Evolutionary conservation across 768 basidiomycete genomes (phyloP).

Genomic region (Dentipellis fragilis): DNA sequence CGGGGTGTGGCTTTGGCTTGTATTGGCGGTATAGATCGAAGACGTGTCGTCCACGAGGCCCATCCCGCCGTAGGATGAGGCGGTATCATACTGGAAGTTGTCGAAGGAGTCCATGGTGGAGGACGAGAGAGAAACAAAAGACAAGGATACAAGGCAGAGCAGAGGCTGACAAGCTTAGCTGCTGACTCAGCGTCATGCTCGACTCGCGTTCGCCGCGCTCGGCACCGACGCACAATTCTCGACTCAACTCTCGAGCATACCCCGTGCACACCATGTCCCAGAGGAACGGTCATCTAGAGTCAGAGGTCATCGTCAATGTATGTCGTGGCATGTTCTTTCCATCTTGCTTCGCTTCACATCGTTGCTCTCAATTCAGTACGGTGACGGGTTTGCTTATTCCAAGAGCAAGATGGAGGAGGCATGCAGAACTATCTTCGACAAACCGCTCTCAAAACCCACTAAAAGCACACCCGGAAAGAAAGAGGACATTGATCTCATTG

Average conservation of each 20-base stretch:
- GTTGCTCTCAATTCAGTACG: conserved; percentile 31
- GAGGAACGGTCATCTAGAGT: conserved; percentile 48
- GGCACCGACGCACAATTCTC: too few species aligned
- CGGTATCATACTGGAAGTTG: conserved; percentile 78
- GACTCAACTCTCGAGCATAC: neutral
- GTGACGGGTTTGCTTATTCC: conserved; percentile 57
- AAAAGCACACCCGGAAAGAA: conserved; percentile 36
- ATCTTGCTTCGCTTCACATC: neutral
- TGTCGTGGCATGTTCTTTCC: conserved; percentile 13
- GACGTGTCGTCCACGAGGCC: conserved; percentile 72
- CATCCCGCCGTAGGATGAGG: conserved; percentile 68
- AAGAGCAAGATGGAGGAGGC: conserved; percentile 61
- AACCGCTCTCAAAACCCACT: conserved; percentile 35
- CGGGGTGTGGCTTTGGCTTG: conserved; percentile 32
- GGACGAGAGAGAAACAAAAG: conserved; percentile 4
- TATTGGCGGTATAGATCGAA: conserved; percentile 70
- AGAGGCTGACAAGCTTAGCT: too few species aligned
- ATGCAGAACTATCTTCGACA: conserved; percentile 49
- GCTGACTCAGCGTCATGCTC: too few species aligned
- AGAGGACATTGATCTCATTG: conserved; percentile 59
- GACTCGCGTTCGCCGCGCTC: too few species aligned
- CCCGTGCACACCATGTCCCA: conserved; percentile 14
- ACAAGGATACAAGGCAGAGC: neutral
- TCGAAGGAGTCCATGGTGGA: conserved; percentile 69
- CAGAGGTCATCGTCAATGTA: conserved; percentile 61